Conservation (phyloP, 2,329 filamentous ascomycete species). For the Fusarium brachygibbosum region DNA sequence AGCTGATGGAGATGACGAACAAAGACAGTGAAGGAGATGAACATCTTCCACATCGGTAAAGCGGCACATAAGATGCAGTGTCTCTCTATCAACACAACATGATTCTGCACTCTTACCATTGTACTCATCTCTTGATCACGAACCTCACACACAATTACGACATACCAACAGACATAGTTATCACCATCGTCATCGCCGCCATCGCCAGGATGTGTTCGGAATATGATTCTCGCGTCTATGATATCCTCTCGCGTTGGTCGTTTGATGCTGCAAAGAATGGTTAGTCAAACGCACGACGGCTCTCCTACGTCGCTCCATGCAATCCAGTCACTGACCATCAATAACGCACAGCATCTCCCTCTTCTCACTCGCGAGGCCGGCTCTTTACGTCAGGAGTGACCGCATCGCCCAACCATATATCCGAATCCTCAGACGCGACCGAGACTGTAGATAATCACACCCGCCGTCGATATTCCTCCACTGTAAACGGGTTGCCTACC, state of each 20-base stretch:
- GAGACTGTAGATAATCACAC: neutral
- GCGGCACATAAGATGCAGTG: neutral
- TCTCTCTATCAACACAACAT: neutral
- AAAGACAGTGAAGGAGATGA: neutral
- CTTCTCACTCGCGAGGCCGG: neutral
- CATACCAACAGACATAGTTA: neutral
- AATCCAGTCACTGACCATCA: neutral
- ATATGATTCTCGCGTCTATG: neutral
- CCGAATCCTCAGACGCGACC: neutral
- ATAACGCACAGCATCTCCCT: neutral
- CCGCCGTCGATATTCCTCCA: neutral
- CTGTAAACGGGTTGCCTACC: neutral
- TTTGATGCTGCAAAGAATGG: neutral
- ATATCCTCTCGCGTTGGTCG: neutral
- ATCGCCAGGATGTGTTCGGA: neutral
- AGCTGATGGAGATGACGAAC: neutral
- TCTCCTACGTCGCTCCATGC: accelerated
- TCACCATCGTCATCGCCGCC: neutral
- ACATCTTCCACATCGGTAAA: neutral
- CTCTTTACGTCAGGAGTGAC: accelerated
- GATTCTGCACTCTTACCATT: too few species aligned
- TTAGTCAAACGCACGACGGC: neutral
- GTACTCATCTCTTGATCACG: too few species aligned
- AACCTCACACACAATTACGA: too few species aligned
- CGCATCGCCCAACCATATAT: too few species aligned